Percentiles rank a stretch among this genome's conserved stretches.
These are phyloP conservation scores for Scheffersomyces segobiensis DNA, from an alignment of 1,139 yeast genomes.

Conservation along the genomic window DNA sequence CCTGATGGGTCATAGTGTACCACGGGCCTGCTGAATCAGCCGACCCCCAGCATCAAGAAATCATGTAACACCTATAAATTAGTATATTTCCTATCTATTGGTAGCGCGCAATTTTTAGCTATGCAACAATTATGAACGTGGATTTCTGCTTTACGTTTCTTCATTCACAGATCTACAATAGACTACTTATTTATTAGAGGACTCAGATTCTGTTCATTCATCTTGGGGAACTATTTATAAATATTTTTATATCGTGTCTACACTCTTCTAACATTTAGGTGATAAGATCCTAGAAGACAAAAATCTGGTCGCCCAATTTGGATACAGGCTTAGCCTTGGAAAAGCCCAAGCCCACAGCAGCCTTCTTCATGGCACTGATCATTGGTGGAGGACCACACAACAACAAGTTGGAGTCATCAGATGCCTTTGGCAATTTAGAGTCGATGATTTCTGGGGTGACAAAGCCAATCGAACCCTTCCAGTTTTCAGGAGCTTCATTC, in stretches of 20 bases:
- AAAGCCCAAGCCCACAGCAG: conserved; percentile 75
- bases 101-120: not conserved
- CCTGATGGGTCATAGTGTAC: too few relatives aligned
- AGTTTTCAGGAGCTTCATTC: conserved; percentile 71
- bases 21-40: too few relatives aligned
- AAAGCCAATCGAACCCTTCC: conserved; percentile 84
- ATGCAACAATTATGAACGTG: not conserved
- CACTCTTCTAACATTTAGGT: not conserved
- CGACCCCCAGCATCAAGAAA: too few relatives aligned
- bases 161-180: not conserved
- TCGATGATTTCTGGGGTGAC: conserved; percentile 77
- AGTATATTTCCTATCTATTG: too few relatives aligned
- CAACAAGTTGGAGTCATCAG: conserved; percentile 67
- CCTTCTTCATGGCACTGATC: conserved; percentile 79
- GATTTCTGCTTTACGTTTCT: too few relatives aligned
- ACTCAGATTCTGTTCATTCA: not conserved
- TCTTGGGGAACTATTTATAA: not conserved
- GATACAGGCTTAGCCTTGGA: conserved; percentile 89
- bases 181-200: not conserved
- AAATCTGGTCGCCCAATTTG: conserved; percentile 90
- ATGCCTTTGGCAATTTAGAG: conserved; percentile 64
- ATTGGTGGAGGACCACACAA: conserved; percentile 96
- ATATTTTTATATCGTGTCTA: not conserved
- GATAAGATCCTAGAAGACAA: conserved; percentile 57
- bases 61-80: too few relatives aligned